Evolutionary conservation across 148 eudicot species (phyloP).

Genomic region (Rhododendron simsii): DNA sequence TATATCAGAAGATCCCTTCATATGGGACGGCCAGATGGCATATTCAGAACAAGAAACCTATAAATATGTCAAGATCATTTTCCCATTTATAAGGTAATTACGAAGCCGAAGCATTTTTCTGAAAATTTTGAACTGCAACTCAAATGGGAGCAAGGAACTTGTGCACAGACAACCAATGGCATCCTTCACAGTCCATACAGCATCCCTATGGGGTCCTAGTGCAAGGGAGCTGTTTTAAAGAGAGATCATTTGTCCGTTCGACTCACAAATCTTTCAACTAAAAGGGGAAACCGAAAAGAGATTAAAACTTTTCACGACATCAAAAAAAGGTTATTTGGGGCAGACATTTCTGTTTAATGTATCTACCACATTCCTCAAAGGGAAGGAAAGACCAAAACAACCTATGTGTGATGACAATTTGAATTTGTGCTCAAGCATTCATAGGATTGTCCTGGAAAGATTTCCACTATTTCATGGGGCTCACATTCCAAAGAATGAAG

Average conservation of each 20-base stretch:
- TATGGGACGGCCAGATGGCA: neutral
- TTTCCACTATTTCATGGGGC: neutral
- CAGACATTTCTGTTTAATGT: neutral
- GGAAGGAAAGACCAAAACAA: neutral
- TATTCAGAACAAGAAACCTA: neutral
- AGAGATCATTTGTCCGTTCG: neutral
- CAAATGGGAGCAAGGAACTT: neutral
- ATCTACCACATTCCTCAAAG: neutral
- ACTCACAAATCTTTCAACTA: neutral
- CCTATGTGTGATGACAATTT: neutral
- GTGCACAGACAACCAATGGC: neutral
- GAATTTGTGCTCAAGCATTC: neutral
- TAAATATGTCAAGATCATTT: neutral
- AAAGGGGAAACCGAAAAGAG: neutral
- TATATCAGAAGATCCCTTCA: conserved; percentile 1
- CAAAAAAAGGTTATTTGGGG: neutral
- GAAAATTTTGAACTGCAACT: neutral
- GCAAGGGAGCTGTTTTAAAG: neutral
- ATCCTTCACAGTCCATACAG: neutral
- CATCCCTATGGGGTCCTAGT: neutral
- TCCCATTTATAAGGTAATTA: neutral
- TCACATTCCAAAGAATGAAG: neutral
- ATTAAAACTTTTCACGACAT: neutral
- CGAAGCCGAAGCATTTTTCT: neutral
- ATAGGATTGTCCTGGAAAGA: neutral